Percentiles rank a stretch among this genome's conserved stretches.
Evolutionary conservation across 2,329 filamentous ascomycete species (phyloP).

Genomic region (Purpureocillium lavendulum): DNA sequence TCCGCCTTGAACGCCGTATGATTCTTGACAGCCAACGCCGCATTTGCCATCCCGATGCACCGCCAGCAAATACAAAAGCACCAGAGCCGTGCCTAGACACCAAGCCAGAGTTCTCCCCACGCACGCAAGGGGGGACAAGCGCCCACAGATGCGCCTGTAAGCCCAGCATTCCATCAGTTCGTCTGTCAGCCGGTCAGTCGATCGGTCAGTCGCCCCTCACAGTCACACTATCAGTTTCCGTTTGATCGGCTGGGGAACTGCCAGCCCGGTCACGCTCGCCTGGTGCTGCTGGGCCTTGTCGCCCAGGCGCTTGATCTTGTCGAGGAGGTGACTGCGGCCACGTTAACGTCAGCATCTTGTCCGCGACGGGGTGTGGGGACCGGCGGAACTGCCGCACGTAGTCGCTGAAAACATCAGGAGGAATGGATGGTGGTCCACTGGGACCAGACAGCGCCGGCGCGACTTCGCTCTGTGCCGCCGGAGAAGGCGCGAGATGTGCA

Average conservation of each 20-base stretch:
- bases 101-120: no score
- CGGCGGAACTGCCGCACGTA: conserved; percentile 17
- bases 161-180: no score
- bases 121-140: no score
- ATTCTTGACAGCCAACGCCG: no score
- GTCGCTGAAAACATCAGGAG: conserved; percentile 12
- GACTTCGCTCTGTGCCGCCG: neutral
- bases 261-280: conserved; percentile 19
- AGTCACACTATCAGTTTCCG: conserved; percentile 30
- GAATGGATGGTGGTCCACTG: conserved; percentile 4
- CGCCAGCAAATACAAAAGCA: no score
- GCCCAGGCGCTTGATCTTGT: conserved; percentile 41
- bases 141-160: no score
- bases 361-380: conserved; percentile 15
- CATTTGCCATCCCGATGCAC: no score
- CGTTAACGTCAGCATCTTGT: conserved; percentile 22
- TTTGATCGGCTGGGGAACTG: conserved; percentile 36
- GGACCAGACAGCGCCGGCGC: neutral
- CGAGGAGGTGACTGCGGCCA: conserved; percentile 41
- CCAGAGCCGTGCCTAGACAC: no score
- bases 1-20: no score
- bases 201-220: neutral
- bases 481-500: neutral
- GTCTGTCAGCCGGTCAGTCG: no score
- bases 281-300: conserved; percentile 22